phyloP scores from a whole-genome alignment of 768 basidiomycete genomes.

The Leucocoprinus sp. region DNA sequence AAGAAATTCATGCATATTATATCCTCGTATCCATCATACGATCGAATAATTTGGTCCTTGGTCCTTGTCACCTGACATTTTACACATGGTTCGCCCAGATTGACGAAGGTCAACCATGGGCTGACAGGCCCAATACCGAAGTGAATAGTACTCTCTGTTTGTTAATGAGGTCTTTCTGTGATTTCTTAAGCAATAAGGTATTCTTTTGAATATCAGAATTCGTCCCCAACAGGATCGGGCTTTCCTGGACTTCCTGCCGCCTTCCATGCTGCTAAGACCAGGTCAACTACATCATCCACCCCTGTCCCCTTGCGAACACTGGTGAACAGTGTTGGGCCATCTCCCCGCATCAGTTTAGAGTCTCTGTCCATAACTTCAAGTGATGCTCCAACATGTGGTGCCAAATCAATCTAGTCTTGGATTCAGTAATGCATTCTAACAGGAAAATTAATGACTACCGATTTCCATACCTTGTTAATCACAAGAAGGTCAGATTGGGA shows the following conservation, averaged over 20 bases:
- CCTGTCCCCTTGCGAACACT: conserved; percentile 74
- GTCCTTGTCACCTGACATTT: too few species aligned
- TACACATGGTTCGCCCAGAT: too few species aligned
- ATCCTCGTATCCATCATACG: too few species aligned
- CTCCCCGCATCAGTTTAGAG: conserved; percentile 87
- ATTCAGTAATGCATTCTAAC: neutral
- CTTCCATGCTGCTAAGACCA: conserved; percentile 87
- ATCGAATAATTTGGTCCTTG: too few species aligned
- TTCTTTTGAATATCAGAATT: conserved; percentile 11
- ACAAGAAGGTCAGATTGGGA: conserved; percentile 92
- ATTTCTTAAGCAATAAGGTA: too few species aligned
- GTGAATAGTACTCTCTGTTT: too few species aligned
- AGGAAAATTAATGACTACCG: neutral
- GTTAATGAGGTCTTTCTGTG: too few species aligned
- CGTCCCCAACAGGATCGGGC: conserved; percentile 38
- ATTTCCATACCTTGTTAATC: conserved; percentile 73
- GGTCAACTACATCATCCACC: conserved; percentile 70
- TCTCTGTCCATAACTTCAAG: conserved; percentile 93
- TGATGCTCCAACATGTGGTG: conserved; percentile 86
- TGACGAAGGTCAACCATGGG: too few species aligned
- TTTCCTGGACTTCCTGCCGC: conserved; percentile 68
- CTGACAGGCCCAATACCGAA: too few species aligned
- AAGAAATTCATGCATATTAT: neutral
- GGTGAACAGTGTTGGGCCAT: conserved; percentile 88
- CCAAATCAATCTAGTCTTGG: conserved; percentile 73